These are phyloP conservation scores for Trypanosoma conorhini DNA, from an alignment of 208 protist genomes.

Conservation along the genomic window DNA sequence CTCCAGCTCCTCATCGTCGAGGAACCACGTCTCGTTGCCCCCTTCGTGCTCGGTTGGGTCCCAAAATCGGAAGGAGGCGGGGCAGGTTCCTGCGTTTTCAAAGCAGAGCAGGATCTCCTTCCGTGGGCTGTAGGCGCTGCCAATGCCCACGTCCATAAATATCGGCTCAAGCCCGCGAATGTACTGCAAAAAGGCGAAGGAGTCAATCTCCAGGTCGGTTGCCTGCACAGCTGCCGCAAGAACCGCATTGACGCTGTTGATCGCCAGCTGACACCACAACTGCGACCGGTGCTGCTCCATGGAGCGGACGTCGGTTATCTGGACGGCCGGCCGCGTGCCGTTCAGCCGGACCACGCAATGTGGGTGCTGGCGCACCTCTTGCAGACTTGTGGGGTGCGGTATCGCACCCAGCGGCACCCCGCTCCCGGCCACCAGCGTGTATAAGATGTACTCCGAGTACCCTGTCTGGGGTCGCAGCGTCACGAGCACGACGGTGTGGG, in stretches of 20 bases:
- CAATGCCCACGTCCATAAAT: conserved; percentile 80
- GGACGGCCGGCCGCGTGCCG: conserved; percentile 71
- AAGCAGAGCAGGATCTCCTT: conserved; percentile 54
- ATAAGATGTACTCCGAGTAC: conserved; percentile 77
- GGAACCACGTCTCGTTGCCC: conserved; percentile 81
- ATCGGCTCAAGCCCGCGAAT: conserved; percentile 69
- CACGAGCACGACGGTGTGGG: conserved; percentile 83
- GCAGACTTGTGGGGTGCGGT: conserved; percentile 34
- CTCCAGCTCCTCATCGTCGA: conserved; percentile 70
- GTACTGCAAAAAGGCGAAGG: conserved; percentile 80
- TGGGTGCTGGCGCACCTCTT: conserved; percentile 62
- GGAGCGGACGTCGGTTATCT: conserved; percentile 78
- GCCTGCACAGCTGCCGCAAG: conserved; percentile 56
- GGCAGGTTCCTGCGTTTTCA: conserved; percentile 78
- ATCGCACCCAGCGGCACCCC: conserved; percentile 35
- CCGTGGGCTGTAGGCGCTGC: conserved; percentile 28
- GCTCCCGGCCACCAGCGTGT: conserved; percentile 58
- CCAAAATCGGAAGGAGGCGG: conserved; percentile 65
- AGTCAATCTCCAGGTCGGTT: conserved; percentile 42
- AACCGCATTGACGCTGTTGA: conserved; percentile 77
- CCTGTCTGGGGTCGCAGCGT: conserved; percentile 56
- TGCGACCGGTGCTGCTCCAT: conserved; percentile 52
- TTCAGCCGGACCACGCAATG: conserved; percentile 64
- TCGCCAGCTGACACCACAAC: conserved; percentile 76
- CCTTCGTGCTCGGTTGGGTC: conserved; percentile 89